Evolutionary conservation across 1,139 yeast species (phyloP).

Genomic region (Pichia sp.): DNA sequence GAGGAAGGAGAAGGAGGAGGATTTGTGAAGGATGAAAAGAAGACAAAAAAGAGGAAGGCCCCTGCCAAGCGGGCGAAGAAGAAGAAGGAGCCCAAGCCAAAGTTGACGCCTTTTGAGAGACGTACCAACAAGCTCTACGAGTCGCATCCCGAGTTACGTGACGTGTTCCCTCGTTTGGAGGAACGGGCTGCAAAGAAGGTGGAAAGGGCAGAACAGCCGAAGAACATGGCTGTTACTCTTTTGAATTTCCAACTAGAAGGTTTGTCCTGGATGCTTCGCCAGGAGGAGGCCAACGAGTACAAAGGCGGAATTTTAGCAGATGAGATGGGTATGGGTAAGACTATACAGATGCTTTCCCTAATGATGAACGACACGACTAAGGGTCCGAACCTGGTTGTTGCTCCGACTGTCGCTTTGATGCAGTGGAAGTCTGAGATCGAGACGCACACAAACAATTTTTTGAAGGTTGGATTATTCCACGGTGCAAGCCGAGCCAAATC

Average conservation of each 20-base stretch:
- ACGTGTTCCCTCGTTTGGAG: slow-evolving; percentile 65
- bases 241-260: slow-evolving; percentile 95
- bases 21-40: slow-evolving; percentile 19
- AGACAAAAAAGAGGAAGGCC: slow-evolving; percentile 1
- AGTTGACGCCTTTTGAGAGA: slow-evolving; percentile 63
- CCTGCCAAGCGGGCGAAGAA: slow-evolving; percentile 20
- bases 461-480: slow-evolving; percentile 71
- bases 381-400: slow-evolving; percentile 82
- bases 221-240: slow-evolving; percentile 65
- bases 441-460: slow-evolving; percentile 66
- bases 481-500: slow-evolving; percentile 72
- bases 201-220: slow-evolving; percentile 70
- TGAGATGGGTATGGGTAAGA: slow-evolving; percentile 99
- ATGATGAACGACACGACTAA: slow-evolving; percentile 64
- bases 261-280: slow-evolving; percentile 77
- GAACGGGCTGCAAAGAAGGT: slow-evolving; percentile 46
- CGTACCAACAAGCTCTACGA: slow-evolving; percentile 62
- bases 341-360: slow-evolving; percentile 88
- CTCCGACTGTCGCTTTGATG: slow-evolving; percentile 96
- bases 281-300: slow-evolving; percentile 78
- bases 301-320: slow-evolving; percentile 95
- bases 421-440: slow-evolving; percentile 96
- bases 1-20: slow-evolving; percentile 24
- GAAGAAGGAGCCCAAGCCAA: slow-evolving; percentile 43
- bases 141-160: slow-evolving; percentile 71